Percentiles rank a stretch among this genome's conserved stretches.
phyloP scores from a whole-genome alignment of 2,329 filamentous ascomycete species.

The Coniochaeta sp. region DNA sequence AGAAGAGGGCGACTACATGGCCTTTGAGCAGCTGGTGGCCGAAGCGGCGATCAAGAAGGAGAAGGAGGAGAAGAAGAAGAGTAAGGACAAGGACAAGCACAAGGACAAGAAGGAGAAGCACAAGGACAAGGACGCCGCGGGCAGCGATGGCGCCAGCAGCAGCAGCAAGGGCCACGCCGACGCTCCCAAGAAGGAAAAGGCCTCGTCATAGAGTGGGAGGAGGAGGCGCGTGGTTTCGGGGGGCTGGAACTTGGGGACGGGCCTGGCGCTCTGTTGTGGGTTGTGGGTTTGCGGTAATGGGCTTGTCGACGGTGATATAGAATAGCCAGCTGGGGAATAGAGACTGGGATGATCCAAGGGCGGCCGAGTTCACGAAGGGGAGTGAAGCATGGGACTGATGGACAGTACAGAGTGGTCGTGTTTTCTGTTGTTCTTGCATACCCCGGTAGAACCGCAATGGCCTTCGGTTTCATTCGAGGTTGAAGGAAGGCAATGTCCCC shows the following conservation, averaged over 20 bases:
- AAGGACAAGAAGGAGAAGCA: constrained; percentile 13
- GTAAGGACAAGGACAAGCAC: constrained; percentile 45
- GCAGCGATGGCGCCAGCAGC: constrained; percentile 13
- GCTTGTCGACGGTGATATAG: not conserved
- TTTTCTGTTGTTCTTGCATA: not conserved
- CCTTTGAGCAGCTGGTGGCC: constrained; percentile 95
- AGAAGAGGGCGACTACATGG: constrained; percentile 97
- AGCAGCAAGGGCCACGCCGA: constrained; percentile 11
- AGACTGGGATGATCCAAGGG: not conserved
- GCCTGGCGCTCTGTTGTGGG: not conserved
- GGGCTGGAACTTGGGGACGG: not conserved
- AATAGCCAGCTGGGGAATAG: not conserved
- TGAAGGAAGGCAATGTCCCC: not conserved
- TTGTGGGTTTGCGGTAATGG: not conserved
- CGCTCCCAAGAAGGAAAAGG: not conserved
- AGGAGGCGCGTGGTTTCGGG: not conserved
- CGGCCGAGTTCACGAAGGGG: not conserved
- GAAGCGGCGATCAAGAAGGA: constrained; percentile 96
- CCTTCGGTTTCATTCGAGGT: not conserved
- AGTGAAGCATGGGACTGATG: not conserved
- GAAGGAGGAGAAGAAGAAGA: constrained; percentile 71
- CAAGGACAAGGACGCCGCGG: constrained; percentile 21
- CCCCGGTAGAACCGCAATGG: not conserved
- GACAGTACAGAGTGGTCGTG: not conserved
- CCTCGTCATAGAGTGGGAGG: not conserved